A percentile compares a stretch with the other conserved stretches of the same genome.
phyloP scores from a whole-genome alignment of 2,329 filamentous ascomycete genomes.

The Fusarium brevicatenulatum region DNA sequence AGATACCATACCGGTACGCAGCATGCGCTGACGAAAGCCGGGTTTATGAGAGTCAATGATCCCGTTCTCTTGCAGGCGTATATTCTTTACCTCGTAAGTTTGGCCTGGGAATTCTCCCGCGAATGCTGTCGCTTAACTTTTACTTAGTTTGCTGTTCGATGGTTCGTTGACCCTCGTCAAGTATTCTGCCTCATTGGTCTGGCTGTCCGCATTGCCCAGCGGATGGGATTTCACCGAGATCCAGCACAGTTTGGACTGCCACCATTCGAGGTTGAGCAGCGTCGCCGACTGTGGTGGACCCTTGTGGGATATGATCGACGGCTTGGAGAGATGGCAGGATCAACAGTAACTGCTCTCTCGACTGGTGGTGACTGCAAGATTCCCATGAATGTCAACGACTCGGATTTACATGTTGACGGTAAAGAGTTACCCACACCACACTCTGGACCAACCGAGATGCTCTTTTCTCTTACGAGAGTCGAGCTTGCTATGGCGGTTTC shows the following conservation, averaged over 20 bases:
- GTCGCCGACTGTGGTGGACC: conserved; percentile 79
- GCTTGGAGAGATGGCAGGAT: conserved; percentile 72
- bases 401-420: conserved; percentile 66
- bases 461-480: conserved; percentile 66
- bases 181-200: conserved; percentile 66
- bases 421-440: conserved; percentile 63
- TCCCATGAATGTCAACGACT: conserved; percentile 71
- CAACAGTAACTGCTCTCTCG: conserved; percentile 65
- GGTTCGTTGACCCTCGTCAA: conserved; percentile 66
- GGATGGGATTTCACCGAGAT: conserved; percentile 75
- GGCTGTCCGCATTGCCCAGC: conserved; percentile 73
- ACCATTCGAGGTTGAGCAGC: conserved; percentile 74
- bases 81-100: conserved; percentile 70
- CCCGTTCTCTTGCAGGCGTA: conserved; percentile 74
- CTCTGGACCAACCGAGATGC: conserved; percentile 66
- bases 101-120: background rate
- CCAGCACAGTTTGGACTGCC: conserved; percentile 61
- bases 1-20: conserved; percentile 69
- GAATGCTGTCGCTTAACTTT: background rate
- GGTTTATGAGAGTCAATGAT: conserved; percentile 74
- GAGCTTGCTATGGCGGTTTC: conserved; percentile 66
- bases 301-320: conserved; percentile 75
- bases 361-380: conserved; percentile 64
- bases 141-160: conserved; percentile 57
- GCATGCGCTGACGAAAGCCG: conserved; percentile 72